These are phyloP conservation scores for Nigrograna mackinnonii DNA, from an alignment of 2,329 filamentous ascomycete genomes.

Conservation along the genomic window DNA sequence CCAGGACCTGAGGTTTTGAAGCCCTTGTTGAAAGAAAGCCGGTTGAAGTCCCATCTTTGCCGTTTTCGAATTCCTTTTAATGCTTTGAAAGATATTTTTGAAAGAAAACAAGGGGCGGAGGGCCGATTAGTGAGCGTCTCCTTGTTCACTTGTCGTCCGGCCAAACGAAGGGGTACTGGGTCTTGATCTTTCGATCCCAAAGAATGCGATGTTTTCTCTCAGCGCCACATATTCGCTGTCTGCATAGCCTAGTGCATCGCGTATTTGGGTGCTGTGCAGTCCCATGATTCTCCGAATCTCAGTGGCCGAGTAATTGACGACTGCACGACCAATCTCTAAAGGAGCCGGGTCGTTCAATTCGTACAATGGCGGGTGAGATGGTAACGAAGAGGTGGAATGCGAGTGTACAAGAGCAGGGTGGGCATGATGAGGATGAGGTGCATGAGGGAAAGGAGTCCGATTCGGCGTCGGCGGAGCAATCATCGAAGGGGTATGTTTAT, in stretches of 20 bases:
- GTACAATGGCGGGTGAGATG: slow-evolving; percentile 20
- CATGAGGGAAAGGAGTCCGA: slow-evolving; percentile 2
- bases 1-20: no score
- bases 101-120: no score
- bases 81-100: no score
- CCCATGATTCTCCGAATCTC: slow-evolving; percentile 88
- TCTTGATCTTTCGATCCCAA: slow-evolving; percentile 46
- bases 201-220: slow-evolving; percentile 84
- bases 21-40: no score
- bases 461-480: slow-evolving; percentile 19
- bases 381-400: slow-evolving; percentile 12
- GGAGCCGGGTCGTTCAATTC: slow-evolving; percentile 42
- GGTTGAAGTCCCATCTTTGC: no score
- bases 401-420: slow-evolving; percentile 12
- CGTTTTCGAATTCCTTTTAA: no score
- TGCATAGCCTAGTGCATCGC: slow-evolving; percentile 80
- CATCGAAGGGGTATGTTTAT: slow-evolving; percentile 15
- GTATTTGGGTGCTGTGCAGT: slow-evolving; percentile 79
- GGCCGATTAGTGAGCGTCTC: background rate
- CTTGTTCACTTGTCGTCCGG: background rate
- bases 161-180: slow-evolving; percentile 39
- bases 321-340: slow-evolving; percentile 79
- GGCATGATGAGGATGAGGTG: slow-evolving; percentile 19
- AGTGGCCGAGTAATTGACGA: slow-evolving; percentile 89
- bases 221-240: slow-evolving; percentile 94